A percentile compares a stretch with the other conserved stretches of the same genome.
These are phyloP conservation scores for Fagopyrum homotropicum DNA, from an alignment of 148 eudicot genomes.

Conservation along the genomic window DNA sequence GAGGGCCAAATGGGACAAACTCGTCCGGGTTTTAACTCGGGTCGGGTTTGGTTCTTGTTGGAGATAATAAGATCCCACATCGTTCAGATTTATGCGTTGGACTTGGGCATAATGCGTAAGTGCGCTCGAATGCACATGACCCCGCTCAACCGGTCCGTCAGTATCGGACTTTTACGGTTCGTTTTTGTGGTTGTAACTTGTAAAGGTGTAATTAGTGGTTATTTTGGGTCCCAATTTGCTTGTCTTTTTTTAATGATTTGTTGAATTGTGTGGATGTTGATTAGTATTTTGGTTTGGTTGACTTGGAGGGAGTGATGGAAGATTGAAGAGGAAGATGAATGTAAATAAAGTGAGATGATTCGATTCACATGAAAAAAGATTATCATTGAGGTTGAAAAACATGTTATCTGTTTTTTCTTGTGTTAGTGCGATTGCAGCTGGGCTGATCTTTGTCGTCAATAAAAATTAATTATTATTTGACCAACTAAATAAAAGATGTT, in stretches of 20 bases:
- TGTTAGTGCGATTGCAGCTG: slow-evolving; percentile 8
- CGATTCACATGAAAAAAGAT: neutral
- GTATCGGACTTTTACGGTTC: no score
- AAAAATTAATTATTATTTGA: neutral
- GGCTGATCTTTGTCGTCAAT: neutral
- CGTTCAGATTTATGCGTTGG: no score
- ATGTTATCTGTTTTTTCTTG: neutral
- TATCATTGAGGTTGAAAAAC: neutral
- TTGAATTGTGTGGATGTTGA: neutral
- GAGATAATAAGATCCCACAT: no score
- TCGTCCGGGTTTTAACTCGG: slow-evolving; percentile 30
- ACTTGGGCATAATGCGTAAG: no score
- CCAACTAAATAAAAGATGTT: no score
- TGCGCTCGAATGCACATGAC: no score
- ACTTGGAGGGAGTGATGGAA: neutral
- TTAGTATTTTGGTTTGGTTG: neutral
- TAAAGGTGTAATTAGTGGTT: slow-evolving; percentile 7
- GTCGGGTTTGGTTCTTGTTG: neutral
- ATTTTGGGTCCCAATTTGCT: neutral
- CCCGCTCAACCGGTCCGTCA: no score
- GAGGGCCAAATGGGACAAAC: slow-evolving; percentile 24
- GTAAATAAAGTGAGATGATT: neutral
- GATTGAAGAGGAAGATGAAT: neutral
- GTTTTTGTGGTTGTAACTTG: neutral
- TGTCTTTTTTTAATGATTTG: neutral